phyloP scores from a whole-genome alignment of 2,329 filamentous ascomycete species.

The Curvularia verruculosa region DNA sequence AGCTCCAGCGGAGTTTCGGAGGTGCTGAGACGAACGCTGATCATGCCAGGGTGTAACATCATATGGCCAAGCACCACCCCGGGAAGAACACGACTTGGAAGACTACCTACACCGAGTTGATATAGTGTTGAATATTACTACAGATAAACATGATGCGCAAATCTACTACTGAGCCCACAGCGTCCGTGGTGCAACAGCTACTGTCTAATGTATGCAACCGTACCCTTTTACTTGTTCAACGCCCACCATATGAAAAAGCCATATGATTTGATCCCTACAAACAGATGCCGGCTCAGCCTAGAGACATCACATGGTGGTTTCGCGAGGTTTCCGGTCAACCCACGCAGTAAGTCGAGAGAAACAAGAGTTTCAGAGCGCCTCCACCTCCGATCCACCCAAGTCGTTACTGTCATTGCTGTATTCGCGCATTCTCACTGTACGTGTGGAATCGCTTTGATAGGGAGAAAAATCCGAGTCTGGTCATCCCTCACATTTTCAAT shows the following conservation, averaged over 20 bases:
- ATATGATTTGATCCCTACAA: conserved; percentile 16
- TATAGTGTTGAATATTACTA: conserved; percentile 20
- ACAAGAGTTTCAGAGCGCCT: conserved; percentile 7
- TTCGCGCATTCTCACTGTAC: conserved; percentile 6
- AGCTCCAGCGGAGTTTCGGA: conserved; percentile 22
- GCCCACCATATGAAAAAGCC: conserved; percentile 21
- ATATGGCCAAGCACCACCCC: conserved; percentile 4
- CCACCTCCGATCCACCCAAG: conserved; percentile 8
- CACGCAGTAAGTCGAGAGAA: conserved; percentile 12
- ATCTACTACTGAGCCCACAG: conserved; percentile 28
- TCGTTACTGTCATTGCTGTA: conserved; percentile 27
- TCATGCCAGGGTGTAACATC: conserved; percentile 8
- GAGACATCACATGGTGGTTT: not conserved
- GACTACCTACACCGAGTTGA: not conserved
- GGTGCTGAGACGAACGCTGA: conserved; percentile 14
- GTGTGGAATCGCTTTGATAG: not conserved
- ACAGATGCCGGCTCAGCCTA: conserved; percentile 23
- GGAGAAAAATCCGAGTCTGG: not conserved
- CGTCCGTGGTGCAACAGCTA: conserved; percentile 39
- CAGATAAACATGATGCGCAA: conserved; percentile 18
- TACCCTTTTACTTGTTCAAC: conserved; percentile 23
- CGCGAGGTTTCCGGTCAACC: not conserved
- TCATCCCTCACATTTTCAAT: conserved; percentile 1
- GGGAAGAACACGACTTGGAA: not conserved
- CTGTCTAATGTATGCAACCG: conserved; percentile 43